Evolutionary conservation across 164 flowering plant species (phyloP).

Genomic region (Nymphaea colorata): DNA sequence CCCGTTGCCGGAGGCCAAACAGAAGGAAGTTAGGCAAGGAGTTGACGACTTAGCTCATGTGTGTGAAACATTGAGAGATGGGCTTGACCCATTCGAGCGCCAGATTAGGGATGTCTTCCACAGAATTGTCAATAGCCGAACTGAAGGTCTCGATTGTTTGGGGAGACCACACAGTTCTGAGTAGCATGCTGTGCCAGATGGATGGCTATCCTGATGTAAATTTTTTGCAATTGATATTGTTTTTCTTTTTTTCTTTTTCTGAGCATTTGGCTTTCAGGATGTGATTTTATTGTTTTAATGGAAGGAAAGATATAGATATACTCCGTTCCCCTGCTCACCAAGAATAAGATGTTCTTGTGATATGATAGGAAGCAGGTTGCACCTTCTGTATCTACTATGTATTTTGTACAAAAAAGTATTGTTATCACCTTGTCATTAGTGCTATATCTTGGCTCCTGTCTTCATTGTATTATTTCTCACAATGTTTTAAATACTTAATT

Average conservation of each 20-base stretch:
- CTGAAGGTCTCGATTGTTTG: constrained; percentile 63
- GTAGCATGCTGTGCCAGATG: not conserved
- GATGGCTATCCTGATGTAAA: not conserved
- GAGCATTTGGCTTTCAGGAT: not conserved
- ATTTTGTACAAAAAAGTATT: not conserved
- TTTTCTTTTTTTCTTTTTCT: not conserved
- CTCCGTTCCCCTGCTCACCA: not conserved
- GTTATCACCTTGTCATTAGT: not conserved
- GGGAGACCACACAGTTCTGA: constrained; percentile 13
- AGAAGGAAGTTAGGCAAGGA: constrained; percentile 41
- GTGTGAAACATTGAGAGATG: constrained; percentile 38
- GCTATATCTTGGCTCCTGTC: not conserved
- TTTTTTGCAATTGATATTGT: not conserved
- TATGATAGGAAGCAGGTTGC: not conserved
- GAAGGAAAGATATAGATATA: not conserved
- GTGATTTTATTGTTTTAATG: not conserved
- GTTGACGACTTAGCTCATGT: constrained; percentile 40
- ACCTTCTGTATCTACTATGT: not conserved
- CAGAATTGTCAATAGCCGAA: constrained; percentile 61
- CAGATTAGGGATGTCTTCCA: constrained; percentile 88
- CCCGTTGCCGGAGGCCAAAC: constrained; percentile 55
- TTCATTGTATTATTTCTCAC: no score
- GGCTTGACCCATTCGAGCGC: constrained; percentile 67
- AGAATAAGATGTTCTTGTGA: not conserved
- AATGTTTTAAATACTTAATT: not conserved